Percentiles rank a stretch among this genome's conserved stretches.
phyloP scores from a whole-genome alignment of 202 grass and related monocot genomes.

The Carex sylvatica region DNA sequence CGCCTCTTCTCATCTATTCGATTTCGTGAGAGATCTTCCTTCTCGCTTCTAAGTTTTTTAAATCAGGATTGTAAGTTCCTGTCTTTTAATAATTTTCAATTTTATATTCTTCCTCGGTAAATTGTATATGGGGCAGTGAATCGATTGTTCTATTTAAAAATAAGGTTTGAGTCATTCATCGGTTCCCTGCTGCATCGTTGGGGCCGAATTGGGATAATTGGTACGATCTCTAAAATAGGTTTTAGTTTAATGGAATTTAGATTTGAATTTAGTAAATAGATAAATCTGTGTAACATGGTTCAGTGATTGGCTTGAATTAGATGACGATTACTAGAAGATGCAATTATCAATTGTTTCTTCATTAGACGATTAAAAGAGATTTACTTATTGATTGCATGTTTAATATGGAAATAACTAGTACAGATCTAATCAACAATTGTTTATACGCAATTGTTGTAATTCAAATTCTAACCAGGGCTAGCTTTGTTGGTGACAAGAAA shows the following conservation, averaged over 20 bases:
- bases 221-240: not conserved
- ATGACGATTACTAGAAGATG: not conserved
- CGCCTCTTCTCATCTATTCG: not conserved
- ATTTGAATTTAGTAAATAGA: not conserved
- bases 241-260: not conserved
- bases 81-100: not conserved
- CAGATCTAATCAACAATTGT: not conserved
- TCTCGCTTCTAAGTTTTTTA: not conserved
- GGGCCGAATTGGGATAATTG: not conserved
- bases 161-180: not conserved
- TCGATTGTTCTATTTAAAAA: not conserved
- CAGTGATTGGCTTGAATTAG: not conserved
- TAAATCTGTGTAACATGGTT: not conserved
- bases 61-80: slow-evolving; percentile 23
- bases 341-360: not conserved
- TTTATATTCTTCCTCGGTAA: not conserved
- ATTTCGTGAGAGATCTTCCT: not conserved
- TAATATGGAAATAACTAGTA: not conserved
- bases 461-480: not conserved
- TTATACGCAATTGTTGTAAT: not conserved
- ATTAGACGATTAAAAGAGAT: not conserved
- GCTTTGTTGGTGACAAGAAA: not conserved
- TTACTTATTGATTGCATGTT: not conserved
- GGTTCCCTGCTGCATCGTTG: not conserved
- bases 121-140: not conserved